These are phyloP conservation scores for Aspergillus carlsbadensis DNA, from an alignment of 495 filamentous ascomycete species.

Conservation along the genomic window DNA sequence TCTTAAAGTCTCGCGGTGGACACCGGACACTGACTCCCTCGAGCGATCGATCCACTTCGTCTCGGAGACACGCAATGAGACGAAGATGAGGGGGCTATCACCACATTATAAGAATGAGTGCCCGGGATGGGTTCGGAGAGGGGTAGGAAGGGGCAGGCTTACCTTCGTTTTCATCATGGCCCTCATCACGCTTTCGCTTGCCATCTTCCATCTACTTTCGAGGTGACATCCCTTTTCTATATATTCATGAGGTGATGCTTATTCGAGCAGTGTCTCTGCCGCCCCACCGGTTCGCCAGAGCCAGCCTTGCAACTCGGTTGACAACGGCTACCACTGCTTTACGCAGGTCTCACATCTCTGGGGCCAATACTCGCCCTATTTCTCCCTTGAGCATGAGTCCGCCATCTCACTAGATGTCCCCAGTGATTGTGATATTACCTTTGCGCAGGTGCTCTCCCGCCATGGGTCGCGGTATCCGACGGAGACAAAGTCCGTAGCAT, in stretches of 20 bases:
- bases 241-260: neutral
- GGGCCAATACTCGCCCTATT: constrained; percentile 88
- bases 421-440: constrained; percentile 64
- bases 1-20: no score
- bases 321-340: constrained; percentile 63
- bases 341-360: constrained; percentile 63
- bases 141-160: neutral
- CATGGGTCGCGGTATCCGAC: constrained; percentile 87
- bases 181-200: constrained; percentile 9
- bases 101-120: constrained; percentile 1
- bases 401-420: constrained; percentile 57
- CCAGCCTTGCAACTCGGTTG: constrained; percentile 55
- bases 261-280: constrained; percentile 9
- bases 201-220: constrained; percentile 11
- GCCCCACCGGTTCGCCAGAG: neutral
- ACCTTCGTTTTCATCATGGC: constrained; percentile 4
- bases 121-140: neutral
- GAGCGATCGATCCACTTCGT: neutral
- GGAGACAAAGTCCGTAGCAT: constrained; percentile 53
- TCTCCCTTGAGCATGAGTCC: constrained; percentile 58
- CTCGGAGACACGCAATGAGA: neutral
- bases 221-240: constrained; percentile 10
- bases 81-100: constrained; percentile 4
- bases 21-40: no score
- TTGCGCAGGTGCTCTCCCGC: constrained; percentile 75